phyloP scores from a whole-genome alignment of 116 monocot genomes.

The Zostera marina region DNA sequence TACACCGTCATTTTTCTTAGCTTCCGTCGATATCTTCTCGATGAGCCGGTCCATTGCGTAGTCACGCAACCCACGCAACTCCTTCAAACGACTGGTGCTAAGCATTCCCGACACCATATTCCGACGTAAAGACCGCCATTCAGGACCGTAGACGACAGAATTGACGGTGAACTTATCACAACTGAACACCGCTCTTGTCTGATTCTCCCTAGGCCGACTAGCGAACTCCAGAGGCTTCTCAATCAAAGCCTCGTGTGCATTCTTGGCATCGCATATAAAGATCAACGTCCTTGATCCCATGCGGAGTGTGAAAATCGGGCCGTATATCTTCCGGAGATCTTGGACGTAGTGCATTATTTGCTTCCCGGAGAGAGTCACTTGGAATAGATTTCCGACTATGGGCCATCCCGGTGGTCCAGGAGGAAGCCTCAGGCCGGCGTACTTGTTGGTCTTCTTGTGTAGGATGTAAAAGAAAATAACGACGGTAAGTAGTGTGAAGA shows the following conservation, averaged over 20 bases:
- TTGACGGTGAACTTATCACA: conserved; percentile 71
- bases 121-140: conserved; percentile 27
- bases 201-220: conserved; percentile 57
- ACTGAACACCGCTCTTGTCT: conserved; percentile 55
- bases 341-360: conserved; percentile 60
- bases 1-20: conserved; percentile 25
- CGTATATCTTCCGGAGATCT: conserved; percentile 40
- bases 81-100: conserved; percentile 1
- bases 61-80: conserved; percentile 25
- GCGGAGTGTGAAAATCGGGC: conserved; percentile 58
- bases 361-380: conserved; percentile 46
- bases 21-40: conserved; percentile 34
- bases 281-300: conserved; percentile 64
- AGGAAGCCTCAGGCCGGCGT: conserved; percentile 7
- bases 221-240: conserved; percentile 46
- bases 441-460: neutral
- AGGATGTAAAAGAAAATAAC: conserved; percentile 3
- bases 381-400: conserved; percentile 73
- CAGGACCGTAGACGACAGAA: conserved; percentile 45
- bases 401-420: conserved; percentile 30
- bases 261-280: conserved; percentile 34
- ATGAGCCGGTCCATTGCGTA: conserved; percentile 50
- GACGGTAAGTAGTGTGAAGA: neutral
- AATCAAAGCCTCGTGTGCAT: conserved; percentile 64
- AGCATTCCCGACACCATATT: conserved; percentile 2